Percentiles rank a stretch among this genome's conserved stretches.
These are phyloP conservation scores for Jasminum sambac DNA, from an alignment of 257 asterid species.

Conservation along the genomic window DNA sequence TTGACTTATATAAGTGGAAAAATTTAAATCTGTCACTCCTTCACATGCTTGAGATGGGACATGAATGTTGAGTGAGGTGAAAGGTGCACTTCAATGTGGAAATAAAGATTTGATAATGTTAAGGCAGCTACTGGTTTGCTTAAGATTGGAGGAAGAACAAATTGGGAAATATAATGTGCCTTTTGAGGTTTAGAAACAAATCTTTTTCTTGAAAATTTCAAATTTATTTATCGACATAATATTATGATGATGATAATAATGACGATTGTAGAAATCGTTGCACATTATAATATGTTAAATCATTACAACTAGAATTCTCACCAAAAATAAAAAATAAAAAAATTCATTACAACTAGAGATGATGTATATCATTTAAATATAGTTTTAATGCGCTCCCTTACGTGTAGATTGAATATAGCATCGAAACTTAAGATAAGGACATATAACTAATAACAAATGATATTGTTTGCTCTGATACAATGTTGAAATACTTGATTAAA, in stretches of 20 bases:
- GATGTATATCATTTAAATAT: no score
- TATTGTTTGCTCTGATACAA: no score
- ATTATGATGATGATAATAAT: not conserved
- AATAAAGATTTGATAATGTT: conserved; percentile 33
- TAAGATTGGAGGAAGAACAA: conserved; percentile 34
- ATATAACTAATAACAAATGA: no score
- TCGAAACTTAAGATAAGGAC: no score
- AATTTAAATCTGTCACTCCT: not conserved
- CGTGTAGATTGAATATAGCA: no score
- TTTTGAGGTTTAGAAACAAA: not conserved
- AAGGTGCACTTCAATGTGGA: conserved; percentile 37
- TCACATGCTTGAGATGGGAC: conserved; percentile 9
- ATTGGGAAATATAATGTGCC: conserved; percentile 12
- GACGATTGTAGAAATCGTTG: not conserved
- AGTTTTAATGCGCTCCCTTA: no score
- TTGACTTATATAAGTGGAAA: conserved; percentile 16
- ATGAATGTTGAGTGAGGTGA: conserved; percentile 13
- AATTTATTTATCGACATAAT: not conserved
- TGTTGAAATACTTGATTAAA: no score
- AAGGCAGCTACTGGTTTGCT: conserved; percentile 44
- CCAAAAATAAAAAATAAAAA: no score
- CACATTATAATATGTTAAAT: no score
- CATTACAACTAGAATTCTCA: no score
- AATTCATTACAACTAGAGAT: no score
- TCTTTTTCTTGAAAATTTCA: conserved; percentile 24